phyloP scores from a whole-genome alignment of 2,329 filamentous ascomycete species.

The Malbranchea zuffiana region DNA sequence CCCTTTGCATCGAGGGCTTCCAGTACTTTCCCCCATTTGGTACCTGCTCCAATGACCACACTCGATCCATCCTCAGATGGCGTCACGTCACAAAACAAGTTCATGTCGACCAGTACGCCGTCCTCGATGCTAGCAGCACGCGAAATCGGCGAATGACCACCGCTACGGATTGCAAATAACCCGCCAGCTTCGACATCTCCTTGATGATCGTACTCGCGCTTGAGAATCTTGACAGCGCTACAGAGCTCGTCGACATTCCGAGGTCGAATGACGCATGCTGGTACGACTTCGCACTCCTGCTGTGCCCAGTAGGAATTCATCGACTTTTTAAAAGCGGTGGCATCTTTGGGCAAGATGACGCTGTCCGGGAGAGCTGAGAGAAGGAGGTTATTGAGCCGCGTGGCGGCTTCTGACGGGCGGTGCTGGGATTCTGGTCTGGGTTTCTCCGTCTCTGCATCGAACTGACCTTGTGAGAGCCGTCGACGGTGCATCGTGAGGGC shows the following conservation, averaged over 20 bases:
- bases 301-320: conserved; percentile 24
- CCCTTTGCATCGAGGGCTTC: conserved; percentile 6
- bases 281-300: conserved; percentile 25
- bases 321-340: conserved; percentile 13
- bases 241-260: conserved; percentile 21
- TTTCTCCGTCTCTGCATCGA: background rate
- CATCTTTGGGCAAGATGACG: conserved; percentile 15
- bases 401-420: conserved; percentile 3
- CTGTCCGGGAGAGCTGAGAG: conserved; percentile 13
- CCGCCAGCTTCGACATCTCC: too few relatives aligned
- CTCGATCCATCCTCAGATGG: conserved; percentile 1
- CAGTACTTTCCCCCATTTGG: background rate
- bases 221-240: conserved; percentile 22
- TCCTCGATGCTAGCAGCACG: conserved; percentile 30
- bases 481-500: conserved; percentile 1
- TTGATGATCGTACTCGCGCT: conserved; percentile 21
- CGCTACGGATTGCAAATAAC: conserved; percentile 30
- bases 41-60: conserved; percentile 2
- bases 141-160: conserved; percentile 30
- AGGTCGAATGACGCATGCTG: conserved; percentile 24
- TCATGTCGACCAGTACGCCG: conserved; percentile 35
- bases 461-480: background rate
- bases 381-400: conserved; percentile 12
- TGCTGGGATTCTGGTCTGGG: too few relatives aligned
- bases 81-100: background rate